Evolutionary conservation across 805 yeast genomes (phyloP), one percentile per base, ranked within the genome.

Genomic region (Kodamaea jinghongensis): DNA sequence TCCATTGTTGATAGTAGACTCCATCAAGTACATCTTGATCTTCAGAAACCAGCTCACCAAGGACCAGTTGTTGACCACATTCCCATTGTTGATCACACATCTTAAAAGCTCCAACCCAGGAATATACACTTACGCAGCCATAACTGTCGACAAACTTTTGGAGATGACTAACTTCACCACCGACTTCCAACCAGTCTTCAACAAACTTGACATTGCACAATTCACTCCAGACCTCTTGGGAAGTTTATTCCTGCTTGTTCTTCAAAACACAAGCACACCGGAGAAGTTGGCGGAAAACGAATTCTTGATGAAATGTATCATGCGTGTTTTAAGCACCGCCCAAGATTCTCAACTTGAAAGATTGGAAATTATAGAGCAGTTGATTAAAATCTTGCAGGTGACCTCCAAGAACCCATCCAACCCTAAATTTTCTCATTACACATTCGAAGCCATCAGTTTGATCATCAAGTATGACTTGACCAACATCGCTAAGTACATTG

Each of bases 221-320:
- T 67, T 60, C 41, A 71, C 78, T 1, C 73, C 78, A 46, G 78
- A 78, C 17, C 62, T 91, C 31, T 65, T 91, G 36, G 73, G 73
- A 27, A 81, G 76, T 44, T 67, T 91, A 32, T 84, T 93, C 50
- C 65, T 73, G 27, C 70, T 87, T 34, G 82, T 91, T 34, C 67
- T 83, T 41, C 38, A 51, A 26, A 47, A 54, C 33, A 72, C 76
- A 7, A 59, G 67, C 2, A 65, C 87, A 1, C 97, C 98, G 0
- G 97, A 89, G 58, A 91, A 89, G 56, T 67, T 95, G 37, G 89
- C 97, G 0, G 98, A 93, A 56, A 93, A 93, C 61, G 99, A 93
- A 56, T 93, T 87, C 57, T 70, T 93, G 55, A 86, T 93, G 82
- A 87, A 83, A 56, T 80, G 95, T 46, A 70, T 87, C 2, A 87